These are phyloP conservation scores for Phalaenopsis equestris DNA, from an alignment of 106 monocot genomes.

Conservation along the genomic window DNA sequence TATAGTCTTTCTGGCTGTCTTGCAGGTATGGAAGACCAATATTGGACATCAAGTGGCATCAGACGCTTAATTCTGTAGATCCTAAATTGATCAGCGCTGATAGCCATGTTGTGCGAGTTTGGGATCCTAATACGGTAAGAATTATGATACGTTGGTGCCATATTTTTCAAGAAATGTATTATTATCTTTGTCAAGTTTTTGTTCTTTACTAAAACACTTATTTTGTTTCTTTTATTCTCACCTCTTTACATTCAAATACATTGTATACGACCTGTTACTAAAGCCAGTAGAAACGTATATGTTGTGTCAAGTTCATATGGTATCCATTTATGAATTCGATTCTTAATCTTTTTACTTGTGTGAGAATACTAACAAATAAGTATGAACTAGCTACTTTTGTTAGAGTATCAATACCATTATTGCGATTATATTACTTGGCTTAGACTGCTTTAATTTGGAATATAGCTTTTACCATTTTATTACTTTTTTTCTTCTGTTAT, in stretches of 20 bases:
- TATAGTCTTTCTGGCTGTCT: neutral
- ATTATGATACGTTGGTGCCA: neutral
- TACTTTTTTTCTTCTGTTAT: neutral
- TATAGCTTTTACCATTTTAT: neutral
- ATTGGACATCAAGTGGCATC: slow-evolving; percentile 84
- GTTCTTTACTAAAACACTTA: neutral
- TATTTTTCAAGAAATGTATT: neutral
- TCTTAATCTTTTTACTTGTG: neutral
- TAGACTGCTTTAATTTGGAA: neutral
- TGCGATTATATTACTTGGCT: neutral
- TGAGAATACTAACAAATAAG: neutral
- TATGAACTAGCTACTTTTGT: neutral
- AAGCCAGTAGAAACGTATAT: neutral
- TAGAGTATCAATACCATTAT: neutral
- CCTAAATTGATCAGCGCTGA: slow-evolving; percentile 78
- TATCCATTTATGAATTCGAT: neutral
- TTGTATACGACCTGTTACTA: neutral
- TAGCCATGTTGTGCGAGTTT: slow-evolving; percentile 68
- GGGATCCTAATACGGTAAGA: slow-evolving; percentile 84
- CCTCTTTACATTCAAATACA: neutral
- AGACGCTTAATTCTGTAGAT: slow-evolving; percentile 68
- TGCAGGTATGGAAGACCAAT: slow-evolving; percentile 81
- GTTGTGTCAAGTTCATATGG: neutral
- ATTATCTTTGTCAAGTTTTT: neutral
- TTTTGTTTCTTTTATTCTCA: neutral